These are phyloP conservation scores for Chalciporus chontae DNA, from an alignment of 768 basidiomycete species.

Conservation along the genomic window DNA sequence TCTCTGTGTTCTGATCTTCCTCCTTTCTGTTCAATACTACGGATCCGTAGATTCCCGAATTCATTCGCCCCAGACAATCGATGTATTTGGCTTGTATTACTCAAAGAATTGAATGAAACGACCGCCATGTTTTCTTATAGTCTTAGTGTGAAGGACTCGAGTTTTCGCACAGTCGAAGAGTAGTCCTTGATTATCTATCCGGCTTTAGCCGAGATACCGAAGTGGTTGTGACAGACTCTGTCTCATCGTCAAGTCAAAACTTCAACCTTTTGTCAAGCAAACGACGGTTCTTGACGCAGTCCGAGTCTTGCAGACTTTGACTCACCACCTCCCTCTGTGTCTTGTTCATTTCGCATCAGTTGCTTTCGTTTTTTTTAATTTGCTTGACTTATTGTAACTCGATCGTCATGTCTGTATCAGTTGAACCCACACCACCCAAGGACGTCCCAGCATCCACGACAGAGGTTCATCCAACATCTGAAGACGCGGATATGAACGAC, in stretches of 20 bases:
- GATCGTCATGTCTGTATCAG: slow-evolving; percentile 25
- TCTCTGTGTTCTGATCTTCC: background rate
- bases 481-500: slow-evolving; percentile 26
- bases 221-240: no score
- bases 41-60: no score
- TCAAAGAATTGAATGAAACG: background rate
- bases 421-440: slow-evolving; percentile 3
- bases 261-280: background rate
- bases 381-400: background rate
- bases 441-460: slow-evolving; percentile 1
- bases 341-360: background rate
- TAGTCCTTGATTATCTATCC: no score
- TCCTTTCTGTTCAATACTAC: background rate
- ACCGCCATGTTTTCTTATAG: no score
- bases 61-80: background rate
- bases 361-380: background rate
- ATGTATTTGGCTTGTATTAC: background rate
- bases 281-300: background rate
- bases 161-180: background rate
- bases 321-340: background rate
- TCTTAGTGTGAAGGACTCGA: background rate
- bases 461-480: slow-evolving; percentile 7
- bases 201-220: background rate
- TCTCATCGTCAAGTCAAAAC: background rate
- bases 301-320: background rate